Conservation (phyloP, 2,329 filamentous ascomycete species). For the Scleromitrula shiraiana region DNA sequence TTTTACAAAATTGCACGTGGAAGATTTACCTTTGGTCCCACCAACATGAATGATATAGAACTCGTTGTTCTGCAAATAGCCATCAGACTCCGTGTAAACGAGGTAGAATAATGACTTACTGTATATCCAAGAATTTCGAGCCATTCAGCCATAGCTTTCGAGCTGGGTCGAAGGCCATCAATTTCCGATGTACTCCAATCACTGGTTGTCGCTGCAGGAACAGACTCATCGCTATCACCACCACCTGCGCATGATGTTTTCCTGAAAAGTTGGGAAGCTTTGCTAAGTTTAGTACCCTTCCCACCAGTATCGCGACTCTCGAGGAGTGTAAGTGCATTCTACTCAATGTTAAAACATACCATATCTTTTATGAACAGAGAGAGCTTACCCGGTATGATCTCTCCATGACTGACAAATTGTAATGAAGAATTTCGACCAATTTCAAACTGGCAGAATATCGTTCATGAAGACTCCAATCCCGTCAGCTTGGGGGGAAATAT, state of each 20-base stretch:
- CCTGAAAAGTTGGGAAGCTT: neutral
- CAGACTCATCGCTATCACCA: neutral
- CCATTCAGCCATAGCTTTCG: slow-evolving; percentile 3
- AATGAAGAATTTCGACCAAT: neutral
- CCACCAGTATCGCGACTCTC: neutral
- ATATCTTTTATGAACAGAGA: accelerated
- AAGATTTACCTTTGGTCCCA: slow-evolving; percentile 67
- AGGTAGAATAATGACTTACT: neutral
- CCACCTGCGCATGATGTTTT: neutral
- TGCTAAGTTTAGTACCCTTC: neutral
- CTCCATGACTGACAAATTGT: neutral
- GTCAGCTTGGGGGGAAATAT: neutral
- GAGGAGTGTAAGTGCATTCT: slow-evolving; percentile 1
- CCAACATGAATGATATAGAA: slow-evolving; percentile 51
- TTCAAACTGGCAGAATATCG: neutral
- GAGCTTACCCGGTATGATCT: neutral
- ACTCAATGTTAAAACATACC: neutral
- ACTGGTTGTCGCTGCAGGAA: neutral
- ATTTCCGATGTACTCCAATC: neutral
- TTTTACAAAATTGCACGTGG: slow-evolving; percentile 57
- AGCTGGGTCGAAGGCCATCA: neutral
- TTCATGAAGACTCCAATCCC: neutral
- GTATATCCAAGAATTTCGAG: slow-evolving; percentile 4
- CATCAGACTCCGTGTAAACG: too few relatives aligned
- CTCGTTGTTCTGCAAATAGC: neutral